Base-by-base conservation (phyloP, 257 asterid species). In the Salvia hispanica region DNA sequence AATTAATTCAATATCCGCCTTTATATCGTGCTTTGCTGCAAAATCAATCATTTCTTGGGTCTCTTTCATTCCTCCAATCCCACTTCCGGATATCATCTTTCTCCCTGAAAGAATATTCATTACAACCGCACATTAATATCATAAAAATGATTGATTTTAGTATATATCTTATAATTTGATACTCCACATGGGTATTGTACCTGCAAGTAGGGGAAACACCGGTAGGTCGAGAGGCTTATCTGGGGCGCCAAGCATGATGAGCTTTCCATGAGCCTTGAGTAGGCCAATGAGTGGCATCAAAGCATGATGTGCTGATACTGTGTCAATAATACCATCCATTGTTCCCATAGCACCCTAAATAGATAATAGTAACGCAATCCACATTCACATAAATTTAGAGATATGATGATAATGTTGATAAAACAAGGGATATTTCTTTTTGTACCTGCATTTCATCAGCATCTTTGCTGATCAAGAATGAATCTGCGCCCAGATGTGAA, bases 161-260 rank as follows among this genome's bases (percentile, higher is more conserved):
- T n/a, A n/a, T n/a, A n/a, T n/a, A n/a, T n/a, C n/a, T n/a, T n/a
- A n/a, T n/a, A n/a, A n/a, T n/a, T n/a, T n/a, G n/a, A n/a, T n/a
- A n/a, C n/a, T n/a, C n/a, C n/a, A n/a, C n/a, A n/a, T n/a, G n/a
- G n/a, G n/a, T n/a, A n/a, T n/a, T 34, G 37, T 5, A 34, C 37
- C 37, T 34, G 37, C 37, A 3, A 80, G 43, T 1, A 83, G 58
- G 0, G 83, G 77, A 57, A 76, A 74, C 4, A 64, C 18, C 0
- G 81, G 75, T 8, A 83, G 13, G 54, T 80, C 86, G 3, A 80
- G 46, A 0, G 72, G 82, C 66, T 74, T 61, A 1, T 74, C 79
- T 2, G 84, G 81, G 9, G 69, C 84, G 21, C 88, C 88, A 34
- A 83, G 72, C 79, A 80, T 31, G 1, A 80, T 69, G 28, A 83